Conservation (phyloP, 2,329 filamentous ascomycete species). For the Curvularia verruculosa region DNA sequence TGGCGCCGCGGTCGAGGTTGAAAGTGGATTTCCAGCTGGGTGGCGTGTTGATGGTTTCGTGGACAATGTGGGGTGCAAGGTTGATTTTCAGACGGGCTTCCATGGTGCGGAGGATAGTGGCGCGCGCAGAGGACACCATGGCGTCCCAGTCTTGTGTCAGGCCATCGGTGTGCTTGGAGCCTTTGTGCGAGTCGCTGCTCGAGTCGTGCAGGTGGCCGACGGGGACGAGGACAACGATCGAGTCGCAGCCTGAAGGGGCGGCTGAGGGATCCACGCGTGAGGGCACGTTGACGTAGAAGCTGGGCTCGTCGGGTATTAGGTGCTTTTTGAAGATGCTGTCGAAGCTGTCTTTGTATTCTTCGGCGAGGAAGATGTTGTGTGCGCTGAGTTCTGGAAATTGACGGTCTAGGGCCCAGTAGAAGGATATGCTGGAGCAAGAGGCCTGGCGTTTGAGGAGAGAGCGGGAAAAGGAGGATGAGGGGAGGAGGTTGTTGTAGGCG, state of each 20-base stretch:
- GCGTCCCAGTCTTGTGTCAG: constrained; percentile 64
- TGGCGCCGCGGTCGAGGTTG: constrained; percentile 77
- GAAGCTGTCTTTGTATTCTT: constrained; percentile 74
- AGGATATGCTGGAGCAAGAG: constrained; percentile 76
- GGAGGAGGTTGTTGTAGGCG: constrained; percentile 73
- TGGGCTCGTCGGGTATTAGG: constrained; percentile 69
- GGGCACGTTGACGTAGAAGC: constrained; percentile 80
- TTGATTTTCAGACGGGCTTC: constrained; percentile 64
- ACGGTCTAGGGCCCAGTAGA: constrained; percentile 73
- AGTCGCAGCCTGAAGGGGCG: constrained; percentile 68
- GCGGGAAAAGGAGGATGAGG: constrained; percentile 53
- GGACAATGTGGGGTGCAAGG: constrained; percentile 57
- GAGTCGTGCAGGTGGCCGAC: constrained; percentile 67
- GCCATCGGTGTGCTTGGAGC: constrained; percentile 50
- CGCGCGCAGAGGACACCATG: constrained; percentile 65
- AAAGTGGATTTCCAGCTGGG: constrained; percentile 68
- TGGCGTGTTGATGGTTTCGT: constrained; percentile 72
- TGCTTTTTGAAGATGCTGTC: constrained; percentile 76
- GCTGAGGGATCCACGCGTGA: constrained; percentile 71
- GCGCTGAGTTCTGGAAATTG: constrained; percentile 67
- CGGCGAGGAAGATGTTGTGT: constrained; percentile 80
- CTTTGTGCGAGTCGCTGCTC: constrained; percentile 47
- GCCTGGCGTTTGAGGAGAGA: constrained; percentile 59
- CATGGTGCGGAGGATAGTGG: constrained; percentile 67
- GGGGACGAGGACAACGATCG: constrained; percentile 72